A percentile compares a stretch with the other conserved stretches of the same genome.
phyloP scores from a whole-genome alignment of 1,284 basidiomycete species.

The Hymenochaete sp. region DNA sequence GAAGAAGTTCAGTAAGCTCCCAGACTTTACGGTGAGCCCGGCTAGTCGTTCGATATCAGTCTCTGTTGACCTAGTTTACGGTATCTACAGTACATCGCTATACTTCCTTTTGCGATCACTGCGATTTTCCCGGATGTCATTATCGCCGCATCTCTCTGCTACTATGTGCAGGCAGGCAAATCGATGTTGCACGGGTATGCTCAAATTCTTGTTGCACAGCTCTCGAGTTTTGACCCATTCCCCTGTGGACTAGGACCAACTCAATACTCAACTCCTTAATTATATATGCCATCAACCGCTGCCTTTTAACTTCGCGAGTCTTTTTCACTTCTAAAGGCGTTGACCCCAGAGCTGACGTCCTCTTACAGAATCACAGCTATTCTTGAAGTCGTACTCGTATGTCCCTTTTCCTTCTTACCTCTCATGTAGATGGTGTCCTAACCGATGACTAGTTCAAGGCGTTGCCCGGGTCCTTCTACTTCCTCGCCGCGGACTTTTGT shows the following conservation, averaged over 20 bases:
- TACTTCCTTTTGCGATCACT: conserved; percentile 32
- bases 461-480: conserved; percentile 33
- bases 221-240: not conserved
- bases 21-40: conserved; percentile 8
- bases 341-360: conserved; percentile 1
- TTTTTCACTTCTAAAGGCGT: not conserved
- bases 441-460: conserved; percentile 27
- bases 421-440: not conserved
- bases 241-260: conserved; percentile 29
- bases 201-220: not conserved
- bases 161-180: conserved; percentile 30
- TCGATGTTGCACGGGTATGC: conserved; percentile 9
- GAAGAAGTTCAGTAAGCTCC: conserved; percentile 7
- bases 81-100: conserved; percentile 19
- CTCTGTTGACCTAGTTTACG: not conserved
- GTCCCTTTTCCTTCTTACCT: too few relatives aligned
- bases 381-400: conserved; percentile 32
- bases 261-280: conserved; percentile 34
- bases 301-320: conserved; percentile 37
- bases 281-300: conserved; percentile 38
- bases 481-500: conserved; percentile 37
- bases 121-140: conserved; percentile 35
- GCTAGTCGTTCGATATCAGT: not conserved
- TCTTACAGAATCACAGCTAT: conserved; percentile 31
- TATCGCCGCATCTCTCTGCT: conserved; percentile 33